Conservation (phyloP, 2,329 filamentous ascomycete genomes). For the Aspergillaceae sp. region DNA sequence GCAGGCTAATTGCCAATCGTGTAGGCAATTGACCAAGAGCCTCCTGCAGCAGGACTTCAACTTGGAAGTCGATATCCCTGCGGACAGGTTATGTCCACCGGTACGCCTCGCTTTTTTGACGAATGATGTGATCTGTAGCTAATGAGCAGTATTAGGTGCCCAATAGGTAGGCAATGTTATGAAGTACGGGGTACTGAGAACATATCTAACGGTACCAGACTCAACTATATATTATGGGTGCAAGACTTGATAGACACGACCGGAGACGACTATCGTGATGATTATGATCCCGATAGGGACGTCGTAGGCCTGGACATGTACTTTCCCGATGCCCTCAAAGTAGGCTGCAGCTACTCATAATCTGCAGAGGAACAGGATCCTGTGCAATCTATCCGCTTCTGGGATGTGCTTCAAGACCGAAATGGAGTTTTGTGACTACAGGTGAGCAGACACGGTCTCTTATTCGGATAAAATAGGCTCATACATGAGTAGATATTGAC, state of each 20-base stretch:
- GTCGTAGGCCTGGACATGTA: conserved; percentile 69
- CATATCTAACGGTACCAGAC: conserved; percentile 40
- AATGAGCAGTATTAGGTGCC: conserved; percentile 29
- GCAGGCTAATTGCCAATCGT: conserved; percentile 4
- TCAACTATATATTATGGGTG: conserved; percentile 88
- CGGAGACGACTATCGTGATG: conserved; percentile 36
- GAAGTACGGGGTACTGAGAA: neutral
- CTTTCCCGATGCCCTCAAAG: neutral
- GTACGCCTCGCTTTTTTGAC: conserved; percentile 38
- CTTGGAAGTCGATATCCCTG: conserved; percentile 60
- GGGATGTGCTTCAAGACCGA: conserved; percentile 56
- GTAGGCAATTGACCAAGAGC: conserved; percentile 62
- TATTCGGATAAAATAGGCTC: conserved; percentile 19
- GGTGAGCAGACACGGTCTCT: conserved; percentile 27
- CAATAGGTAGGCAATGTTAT: conserved; percentile 31
- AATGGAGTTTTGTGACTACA: conserved; percentile 66
- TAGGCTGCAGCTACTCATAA: conserved; percentile 7
- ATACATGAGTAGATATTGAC: conserved; percentile 57
- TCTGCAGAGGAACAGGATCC: conserved; percentile 65
- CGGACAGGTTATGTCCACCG: conserved; percentile 76
- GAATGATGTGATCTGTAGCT: neutral
- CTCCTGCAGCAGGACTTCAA: conserved; percentile 69
- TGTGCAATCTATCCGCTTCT: conserved; percentile 87
- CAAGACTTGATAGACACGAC: conserved; percentile 71
- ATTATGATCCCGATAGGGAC: conserved; percentile 47